Percentiles rank a stretch among this genome's conserved stretches.
These are phyloP conservation scores for Lactarius vividus DNA, from an alignment of 768 basidiomycete genomes.

Conservation along the genomic window DNA sequence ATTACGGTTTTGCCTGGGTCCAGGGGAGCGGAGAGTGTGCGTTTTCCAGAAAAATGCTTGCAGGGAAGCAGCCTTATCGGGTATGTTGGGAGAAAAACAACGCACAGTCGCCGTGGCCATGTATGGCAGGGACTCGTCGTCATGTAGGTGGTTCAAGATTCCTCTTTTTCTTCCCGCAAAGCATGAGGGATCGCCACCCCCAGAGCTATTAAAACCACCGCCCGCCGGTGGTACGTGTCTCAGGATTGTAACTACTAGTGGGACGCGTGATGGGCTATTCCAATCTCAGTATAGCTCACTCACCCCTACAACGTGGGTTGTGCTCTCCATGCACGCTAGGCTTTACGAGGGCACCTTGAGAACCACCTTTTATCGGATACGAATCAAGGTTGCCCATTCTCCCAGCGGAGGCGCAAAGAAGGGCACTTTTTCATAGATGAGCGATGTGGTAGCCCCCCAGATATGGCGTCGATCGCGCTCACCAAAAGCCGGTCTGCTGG, in stretches of 20 bases:
- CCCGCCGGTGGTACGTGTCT: neutral
- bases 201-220: constrained; percentile 7
- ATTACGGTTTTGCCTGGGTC: constrained; percentile 12
- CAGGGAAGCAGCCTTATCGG: constrained; percentile 18
- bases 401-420: constrained; percentile 1
- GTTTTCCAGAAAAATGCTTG: constrained; percentile 6
- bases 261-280: constrained; percentile 11
- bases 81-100: neutral
- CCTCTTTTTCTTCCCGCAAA: neutral
- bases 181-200: constrained; percentile 3
- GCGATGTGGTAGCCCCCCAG: neutral
- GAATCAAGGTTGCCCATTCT: neutral
- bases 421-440: neutral
- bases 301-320: constrained; percentile 11
- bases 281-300: constrained; percentile 19
- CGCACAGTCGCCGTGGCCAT: constrained; percentile 1
- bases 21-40: constrained; percentile 14
- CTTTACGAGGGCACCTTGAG: neutral
- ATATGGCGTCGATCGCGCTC: neutral
- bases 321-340: neutral
- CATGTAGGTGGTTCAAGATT: neutral
- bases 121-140: neutral
- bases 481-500: neutral
- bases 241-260: neutral
- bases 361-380: neutral